Evolutionary conservation across 2,329 filamentous ascomycete genomes (phyloP).

Genomic region (Aspergillus sclerotialis): DNA sequence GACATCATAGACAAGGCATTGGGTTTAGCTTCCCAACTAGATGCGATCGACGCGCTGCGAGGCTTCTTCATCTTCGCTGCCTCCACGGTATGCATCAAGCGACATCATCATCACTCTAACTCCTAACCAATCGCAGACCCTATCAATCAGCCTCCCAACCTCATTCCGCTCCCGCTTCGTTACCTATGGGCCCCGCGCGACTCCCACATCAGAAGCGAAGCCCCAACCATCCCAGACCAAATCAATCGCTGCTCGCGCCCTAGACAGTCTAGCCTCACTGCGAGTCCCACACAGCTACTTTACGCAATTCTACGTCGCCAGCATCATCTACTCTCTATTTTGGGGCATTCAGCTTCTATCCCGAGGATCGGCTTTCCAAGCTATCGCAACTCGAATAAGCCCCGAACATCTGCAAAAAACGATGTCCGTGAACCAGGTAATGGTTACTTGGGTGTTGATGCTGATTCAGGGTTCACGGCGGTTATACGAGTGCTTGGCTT

Average conservation of each 20-base stretch:
- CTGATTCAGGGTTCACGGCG: conserved; percentile 66
- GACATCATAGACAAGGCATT: too few relatives aligned
- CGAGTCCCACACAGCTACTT: conserved; percentile 87
- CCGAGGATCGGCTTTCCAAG: conserved; percentile 48
- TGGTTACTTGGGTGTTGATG: conserved; percentile 66
- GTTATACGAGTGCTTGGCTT: conserved; percentile 63
- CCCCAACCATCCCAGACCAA: conserved; percentile 6
- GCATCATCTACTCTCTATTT: conserved; percentile 61
- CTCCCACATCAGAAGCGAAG: conserved; percentile 12
- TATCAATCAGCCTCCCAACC: conserved; percentile 47
- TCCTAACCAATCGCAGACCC: conserved; percentile 26
- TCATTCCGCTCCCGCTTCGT: conserved; percentile 51
- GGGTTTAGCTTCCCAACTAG: too few relatives aligned
- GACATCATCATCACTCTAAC: conserved; percentile 1
- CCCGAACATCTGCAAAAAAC: conserved; percentile 28
- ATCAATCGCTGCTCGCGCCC: conserved; percentile 17
- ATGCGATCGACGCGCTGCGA: conserved; percentile 28
- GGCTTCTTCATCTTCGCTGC: conserved; percentile 31
- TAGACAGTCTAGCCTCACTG: conserved; percentile 47
- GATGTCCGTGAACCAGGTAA: conserved; percentile 58
- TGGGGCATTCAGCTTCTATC: conserved; percentile 62
- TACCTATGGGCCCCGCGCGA: conserved; percentile 52
- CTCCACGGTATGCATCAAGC: conserved; percentile 25
- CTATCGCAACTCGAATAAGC: conserved; percentile 39
- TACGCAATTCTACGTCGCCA: conserved; percentile 74